phyloP scores from a whole-genome alignment of 2,329 filamentous ascomycete species.

The Fusarium musae region DNA sequence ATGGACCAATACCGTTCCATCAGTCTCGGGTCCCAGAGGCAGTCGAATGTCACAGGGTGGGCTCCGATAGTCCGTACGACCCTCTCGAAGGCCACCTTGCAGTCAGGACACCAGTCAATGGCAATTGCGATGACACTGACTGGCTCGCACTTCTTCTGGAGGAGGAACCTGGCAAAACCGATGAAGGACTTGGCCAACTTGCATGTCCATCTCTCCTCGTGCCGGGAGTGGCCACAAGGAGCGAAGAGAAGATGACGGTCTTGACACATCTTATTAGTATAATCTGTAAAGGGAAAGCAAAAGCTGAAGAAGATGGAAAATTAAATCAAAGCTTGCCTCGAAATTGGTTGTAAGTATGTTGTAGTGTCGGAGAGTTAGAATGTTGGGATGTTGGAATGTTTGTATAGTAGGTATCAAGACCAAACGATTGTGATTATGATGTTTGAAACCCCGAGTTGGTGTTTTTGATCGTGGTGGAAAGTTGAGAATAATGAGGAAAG shows the following conservation, averaged over 20 bases:
- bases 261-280: constrained; percentile 4
- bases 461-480: neutral
- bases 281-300: neutral
- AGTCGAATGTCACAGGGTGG: neutral
- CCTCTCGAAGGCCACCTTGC: neutral
- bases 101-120: constrained; percentile 11
- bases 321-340: neutral
- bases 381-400: neutral
- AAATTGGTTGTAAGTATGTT: neutral
- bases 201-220: neutral
- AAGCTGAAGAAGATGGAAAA: neutral
- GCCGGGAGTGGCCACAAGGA: constrained; percentile 2
- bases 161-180: neutral
- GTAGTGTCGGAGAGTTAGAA: neutral
- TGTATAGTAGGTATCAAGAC: neutral
- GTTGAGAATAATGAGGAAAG: neutral
- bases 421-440: neutral
- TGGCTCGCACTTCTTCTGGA: neutral
- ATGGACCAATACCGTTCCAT: constrained; percentile 8
- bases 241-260: neutral
- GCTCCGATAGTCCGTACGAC: neutral
- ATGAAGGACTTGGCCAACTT: neutral
- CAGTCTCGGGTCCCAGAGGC: constrained; percentile 6
- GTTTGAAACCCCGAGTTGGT: neutral
- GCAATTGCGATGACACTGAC: neutral